phyloP scores from a whole-genome alignment of 768 basidiomycete genomes.

The Rhodosporidiobolus odoratus region DNA sequence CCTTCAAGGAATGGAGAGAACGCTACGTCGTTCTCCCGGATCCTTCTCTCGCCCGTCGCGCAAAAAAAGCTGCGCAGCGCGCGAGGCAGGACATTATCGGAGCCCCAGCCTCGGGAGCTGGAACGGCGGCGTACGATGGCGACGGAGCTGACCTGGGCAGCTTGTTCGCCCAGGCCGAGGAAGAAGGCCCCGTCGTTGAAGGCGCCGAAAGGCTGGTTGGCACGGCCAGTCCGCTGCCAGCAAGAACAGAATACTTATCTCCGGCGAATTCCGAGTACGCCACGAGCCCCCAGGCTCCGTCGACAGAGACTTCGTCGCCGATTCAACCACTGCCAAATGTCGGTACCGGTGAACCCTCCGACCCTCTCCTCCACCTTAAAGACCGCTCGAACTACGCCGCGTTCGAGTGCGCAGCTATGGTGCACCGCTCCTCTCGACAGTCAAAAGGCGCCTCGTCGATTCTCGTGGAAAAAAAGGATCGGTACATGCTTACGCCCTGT shows the following conservation, averaged over 20 bases:
- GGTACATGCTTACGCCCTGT: conserved; percentile 96
- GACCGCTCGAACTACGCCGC: conserved; percentile 94
- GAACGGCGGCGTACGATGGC: conserved; percentile 5
- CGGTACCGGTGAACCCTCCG: conserved; percentile 36
- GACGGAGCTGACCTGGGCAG: conserved; percentile 31
- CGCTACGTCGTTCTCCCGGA: conserved; percentile 54
- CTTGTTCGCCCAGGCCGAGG: background rate
- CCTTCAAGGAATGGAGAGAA: conserved; percentile 84
- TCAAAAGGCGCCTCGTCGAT: conserved; percentile 79
- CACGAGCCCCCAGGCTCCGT: background rate
- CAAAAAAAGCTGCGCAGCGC: conserved; percentile 33
- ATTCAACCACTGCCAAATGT: conserved; percentile 36
- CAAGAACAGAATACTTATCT: no score
- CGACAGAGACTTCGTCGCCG: background rate
- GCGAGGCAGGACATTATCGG: conserved; percentile 27
- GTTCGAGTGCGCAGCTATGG: conserved; percentile 84
- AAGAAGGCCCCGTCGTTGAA: background rate
- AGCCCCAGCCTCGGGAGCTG: background rate
- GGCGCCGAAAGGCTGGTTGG: background rate
- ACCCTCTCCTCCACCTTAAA: conserved; percentile 50
- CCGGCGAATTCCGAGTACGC: no score
- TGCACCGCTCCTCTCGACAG: conserved; percentile 72
- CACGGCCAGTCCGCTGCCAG: background rate
- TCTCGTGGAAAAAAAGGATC: conserved; percentile 74
- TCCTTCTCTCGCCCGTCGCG: conserved; percentile 16